phyloP scores from a whole-genome alignment of 805 yeast species.

The Candida dajiaensis region DNA sequence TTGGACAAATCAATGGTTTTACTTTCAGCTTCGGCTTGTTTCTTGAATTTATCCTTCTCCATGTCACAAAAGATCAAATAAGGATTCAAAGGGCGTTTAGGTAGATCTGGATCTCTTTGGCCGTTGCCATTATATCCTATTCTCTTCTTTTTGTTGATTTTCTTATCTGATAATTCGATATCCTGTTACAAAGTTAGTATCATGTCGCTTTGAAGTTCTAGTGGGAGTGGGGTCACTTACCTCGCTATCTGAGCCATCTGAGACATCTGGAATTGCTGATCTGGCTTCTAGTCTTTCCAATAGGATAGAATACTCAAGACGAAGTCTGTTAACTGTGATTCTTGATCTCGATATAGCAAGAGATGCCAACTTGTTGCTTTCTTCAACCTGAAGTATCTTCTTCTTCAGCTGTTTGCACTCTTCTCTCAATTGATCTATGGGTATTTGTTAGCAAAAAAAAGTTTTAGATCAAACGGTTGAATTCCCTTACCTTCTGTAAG shows the following conservation, averaged over 20 bases:
- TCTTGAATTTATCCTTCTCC: constrained; percentile 69
- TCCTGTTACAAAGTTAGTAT: not conserved
- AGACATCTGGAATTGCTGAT: constrained; percentile 23
- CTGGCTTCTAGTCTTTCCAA: constrained; percentile 72
- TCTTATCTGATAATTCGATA: constrained; percentile 14
- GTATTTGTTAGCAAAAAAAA: not conserved
- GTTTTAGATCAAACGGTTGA: not conserved
- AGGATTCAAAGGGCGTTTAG: constrained; percentile 88
- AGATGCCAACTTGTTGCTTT: constrained; percentile 68
- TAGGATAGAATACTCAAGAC: constrained; percentile 77
- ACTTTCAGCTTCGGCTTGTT: constrained; percentile 51
- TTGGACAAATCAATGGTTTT: constrained; percentile 61
- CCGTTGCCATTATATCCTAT: constrained; percentile 15
- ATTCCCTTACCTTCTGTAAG: not conserved
- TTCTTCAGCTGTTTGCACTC: constrained; percentile 69
- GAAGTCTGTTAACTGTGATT: constrained; percentile 65
- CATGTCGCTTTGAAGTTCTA: not conserved
- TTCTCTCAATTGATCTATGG: constrained; percentile 38
- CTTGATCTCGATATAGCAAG: constrained; percentile 75
- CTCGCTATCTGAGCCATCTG: constrained; percentile 5
- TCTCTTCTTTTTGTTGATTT: constrained; percentile 20
- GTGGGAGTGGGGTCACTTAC: constrained; percentile 1
- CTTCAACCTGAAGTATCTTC: constrained; percentile 67
- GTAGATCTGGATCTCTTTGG: constrained; percentile 73
- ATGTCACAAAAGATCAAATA: constrained; percentile 73